Evolutionary conservation across 164 flowering plant genomes (phyloP).

Genomic region (Sextonia rubra): DNA sequence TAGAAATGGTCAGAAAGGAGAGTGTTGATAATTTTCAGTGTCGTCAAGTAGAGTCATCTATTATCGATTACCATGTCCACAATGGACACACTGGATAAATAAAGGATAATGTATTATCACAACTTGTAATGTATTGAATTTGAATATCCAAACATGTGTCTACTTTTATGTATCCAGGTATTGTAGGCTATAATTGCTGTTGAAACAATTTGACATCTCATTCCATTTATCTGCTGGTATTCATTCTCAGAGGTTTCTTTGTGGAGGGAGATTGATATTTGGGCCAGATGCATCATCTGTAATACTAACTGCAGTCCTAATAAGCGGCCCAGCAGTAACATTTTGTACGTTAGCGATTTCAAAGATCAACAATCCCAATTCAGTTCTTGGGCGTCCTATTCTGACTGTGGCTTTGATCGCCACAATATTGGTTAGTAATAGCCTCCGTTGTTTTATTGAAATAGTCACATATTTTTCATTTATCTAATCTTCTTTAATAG

Average conservation of each 20-base stretch:
- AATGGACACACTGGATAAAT: no score
- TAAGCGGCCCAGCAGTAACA: conserved; percentile 58
- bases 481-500: not conserved
- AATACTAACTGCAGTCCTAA: conserved; percentile 47
- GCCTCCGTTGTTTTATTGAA: not conserved
- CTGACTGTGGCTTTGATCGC: conserved; percentile 36
- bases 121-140: not conserved
- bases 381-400: conserved; percentile 32
- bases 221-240: not conserved
- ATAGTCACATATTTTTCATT: not conserved
- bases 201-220: not conserved
- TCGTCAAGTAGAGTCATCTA: no score
- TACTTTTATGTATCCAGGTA: not conserved
- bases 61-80: no score
- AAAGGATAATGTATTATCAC: no score
- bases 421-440: conserved; percentile 51
- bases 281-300: conserved; percentile 87
- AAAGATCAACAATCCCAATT: conserved; percentile 21
- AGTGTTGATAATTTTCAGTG: no score
- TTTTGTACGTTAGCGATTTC: conserved; percentile 42
- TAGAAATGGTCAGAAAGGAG: no score
- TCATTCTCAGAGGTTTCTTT: conserved; percentile 60
- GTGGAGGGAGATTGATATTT: conserved; percentile 76
- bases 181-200: not conserved
- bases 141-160: not conserved